Evolutionary conservation across 225 moss, liverwort and hornwort species (phyloP), one percentile per base, ranked within the genome.

Genomic region (Thuidium tamariscinum): DNA sequence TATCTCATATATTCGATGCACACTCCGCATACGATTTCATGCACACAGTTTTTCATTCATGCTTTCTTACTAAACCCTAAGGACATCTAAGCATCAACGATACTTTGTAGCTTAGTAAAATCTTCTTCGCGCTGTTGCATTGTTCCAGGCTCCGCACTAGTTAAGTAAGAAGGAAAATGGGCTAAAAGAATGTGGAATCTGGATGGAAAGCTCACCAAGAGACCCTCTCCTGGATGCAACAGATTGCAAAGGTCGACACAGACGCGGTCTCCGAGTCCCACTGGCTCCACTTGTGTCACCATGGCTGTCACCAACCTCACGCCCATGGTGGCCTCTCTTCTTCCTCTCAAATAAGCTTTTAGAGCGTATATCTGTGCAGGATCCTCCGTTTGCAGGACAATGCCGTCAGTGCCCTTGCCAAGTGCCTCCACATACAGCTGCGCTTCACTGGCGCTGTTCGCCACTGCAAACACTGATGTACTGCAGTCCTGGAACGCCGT

Each of bases 221-320:
- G 96, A 32, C 98, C 98, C 87, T 98, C 98, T 76, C 98, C 98
- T 5, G 98, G 96, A 75, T 88, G 88, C 90, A 98, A 88, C 73
- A 98, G 93, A 88, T 93, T 96, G 87, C 96, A 98, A 37, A 98
- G 95, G 74, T 98, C 98, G 52, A 98, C 98, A 74, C 98, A 98
- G 27, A 98, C 98, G 51, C 98, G 94, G 86, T 98, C 98, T 32
- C 98, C 98, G 80, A 98, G 90, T 42, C 98, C 98, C 82, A 94
- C 94, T 21, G 98, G 89, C 75, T 95, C 91, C 80, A 98, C 98
- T 85, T 90, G 91, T 34, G 93, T 93, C 30, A 98, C 94, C 77
- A 87, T 91, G 21, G 91, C 96, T 72, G 93, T 92, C 76, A 92
- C 92, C 85, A 98, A 65, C 79, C 86, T 87, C 54, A 97, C 90